Base-by-base conservation (phyloP, 2,329 filamentous ascomycete species). In the Capronia epimyces region DNA sequence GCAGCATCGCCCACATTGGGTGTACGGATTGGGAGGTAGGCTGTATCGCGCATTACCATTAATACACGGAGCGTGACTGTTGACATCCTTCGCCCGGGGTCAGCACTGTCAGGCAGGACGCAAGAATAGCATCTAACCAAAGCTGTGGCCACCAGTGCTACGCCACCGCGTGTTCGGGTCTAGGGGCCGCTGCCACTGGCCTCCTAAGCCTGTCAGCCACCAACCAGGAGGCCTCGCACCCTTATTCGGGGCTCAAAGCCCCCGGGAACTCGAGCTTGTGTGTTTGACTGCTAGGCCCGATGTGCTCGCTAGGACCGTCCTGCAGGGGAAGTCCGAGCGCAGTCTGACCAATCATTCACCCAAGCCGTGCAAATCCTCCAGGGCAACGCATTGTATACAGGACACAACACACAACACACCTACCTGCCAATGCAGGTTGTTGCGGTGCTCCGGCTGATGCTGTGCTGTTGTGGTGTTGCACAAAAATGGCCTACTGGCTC, bases 1-100 rank as follows among this genome's bases (percentile, higher is more conserved):
- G n/a, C n/a, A n/a, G n/a, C n/a, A n/a, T n/a, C n/a, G n/a, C n/a
- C n/a, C n/a, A n/a, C 34, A 37, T 37, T 37, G 34, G 6, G 3
- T 18, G n/a, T 13, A 15, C 15, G 8, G 9, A 13, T 5, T 5
- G 25, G 10, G 25, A 10, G 10, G 25, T 27, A 34, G 6, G 6
- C 5, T 36, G 51, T 54, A 54, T 43, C 32, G 49, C 31, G n/a
- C 39, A 10, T 37, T 43, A 51, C 52, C 16, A 34, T 45, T 51
- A 44, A 34, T 34, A 34, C 31, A 13, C 20, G 6, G 3, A 41
- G 25, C 42, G 21, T 54, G 47, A 55, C 48, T 18, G 25, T 27
- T 27, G 45, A 40, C 31, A 40, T 20, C 34, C 34, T 18, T 15
- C 34, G 34, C 8, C 34, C 13, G 34, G 34, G 34, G 34, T 10